phyloP scores from a whole-genome alignment of 2,329 filamentous ascomycete species.

The Fusarium sp. region DNA sequence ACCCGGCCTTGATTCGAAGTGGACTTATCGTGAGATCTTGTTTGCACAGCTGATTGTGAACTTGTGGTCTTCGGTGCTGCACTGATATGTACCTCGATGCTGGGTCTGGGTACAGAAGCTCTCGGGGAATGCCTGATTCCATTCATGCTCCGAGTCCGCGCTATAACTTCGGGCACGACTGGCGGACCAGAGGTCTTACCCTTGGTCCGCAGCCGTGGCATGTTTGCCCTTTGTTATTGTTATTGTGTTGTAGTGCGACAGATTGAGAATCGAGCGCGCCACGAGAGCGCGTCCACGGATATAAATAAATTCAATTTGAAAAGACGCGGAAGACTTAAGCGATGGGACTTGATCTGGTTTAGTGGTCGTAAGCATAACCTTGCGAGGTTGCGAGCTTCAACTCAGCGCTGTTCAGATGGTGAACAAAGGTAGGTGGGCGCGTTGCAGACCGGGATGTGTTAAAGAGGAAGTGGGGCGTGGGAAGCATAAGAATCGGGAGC shows the following conservation, averaged over 20 bases:
- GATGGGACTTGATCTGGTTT: accelerated
- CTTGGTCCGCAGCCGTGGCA: slow-evolving; percentile 28
- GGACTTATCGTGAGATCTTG: background rate
- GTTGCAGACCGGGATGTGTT: slow-evolving; percentile 1
- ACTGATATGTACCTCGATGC: slow-evolving; percentile 6
- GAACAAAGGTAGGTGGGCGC: background rate
- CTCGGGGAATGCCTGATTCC: slow-evolving; percentile 10
- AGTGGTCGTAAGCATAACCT: background rate
- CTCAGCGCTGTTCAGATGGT: slow-evolving; percentile 3
- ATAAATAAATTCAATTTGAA: background rate
- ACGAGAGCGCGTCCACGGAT: background rate
- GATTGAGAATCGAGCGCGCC: background rate
- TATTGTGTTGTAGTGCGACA: slow-evolving; percentile 15
- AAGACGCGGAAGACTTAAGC: accelerated
- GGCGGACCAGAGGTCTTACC: slow-evolving; percentile 11
- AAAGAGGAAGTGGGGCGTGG: slow-evolving; percentile 26
- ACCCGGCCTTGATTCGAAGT: slow-evolving; percentile 7
- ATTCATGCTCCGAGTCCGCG: background rate
- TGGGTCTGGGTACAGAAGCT: slow-evolving; percentile 6
- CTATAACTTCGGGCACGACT: background rate
- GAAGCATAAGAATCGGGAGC: slow-evolving; percentile 23
- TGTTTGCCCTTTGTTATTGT: slow-evolving; percentile 25
- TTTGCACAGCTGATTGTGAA: slow-evolving; percentile 2
- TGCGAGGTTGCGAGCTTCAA: background rate
- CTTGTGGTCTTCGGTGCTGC: slow-evolving; percentile 3